Conservation (phyloP, 2,329 filamentous ascomycete species). For the Penicillium concentricum region DNA sequence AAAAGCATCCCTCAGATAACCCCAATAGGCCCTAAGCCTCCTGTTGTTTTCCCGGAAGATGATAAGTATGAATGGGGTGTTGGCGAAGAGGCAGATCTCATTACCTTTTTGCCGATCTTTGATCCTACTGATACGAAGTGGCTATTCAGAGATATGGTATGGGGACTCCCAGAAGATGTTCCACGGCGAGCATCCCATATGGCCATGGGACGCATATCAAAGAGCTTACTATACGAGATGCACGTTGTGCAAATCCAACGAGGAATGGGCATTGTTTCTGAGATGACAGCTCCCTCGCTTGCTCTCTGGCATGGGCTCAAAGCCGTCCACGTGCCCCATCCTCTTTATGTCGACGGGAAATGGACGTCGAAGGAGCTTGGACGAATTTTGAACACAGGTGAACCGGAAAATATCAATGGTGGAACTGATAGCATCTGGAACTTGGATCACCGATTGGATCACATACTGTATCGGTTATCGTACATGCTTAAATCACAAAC, state of each 20-base stretch:
- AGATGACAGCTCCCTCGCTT: neutral
- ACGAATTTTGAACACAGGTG: neutral
- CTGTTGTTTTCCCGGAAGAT: constrained; percentile 55
- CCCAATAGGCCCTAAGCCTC: constrained; percentile 58
- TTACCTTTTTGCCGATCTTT: constrained; percentile 75
- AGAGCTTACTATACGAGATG: constrained; percentile 59
- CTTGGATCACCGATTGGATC: neutral
- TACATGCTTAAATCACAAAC: neutral
- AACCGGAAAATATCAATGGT: neutral
- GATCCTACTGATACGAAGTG: constrained; percentile 69
- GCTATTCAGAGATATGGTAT: constrained; percentile 69
- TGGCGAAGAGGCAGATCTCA: constrained; percentile 68
- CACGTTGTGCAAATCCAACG: neutral
- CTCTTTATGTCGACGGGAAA: neutral
- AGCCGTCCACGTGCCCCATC: constrained; percentile 5
- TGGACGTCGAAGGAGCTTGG: neutral
- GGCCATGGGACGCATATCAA: constrained; percentile 67
- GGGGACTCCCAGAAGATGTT: constrained; percentile 59
- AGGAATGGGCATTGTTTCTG: neutral
- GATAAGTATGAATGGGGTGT: constrained; percentile 59
- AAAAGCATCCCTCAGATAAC: neutral
- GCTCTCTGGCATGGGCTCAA: constrained; percentile 7
- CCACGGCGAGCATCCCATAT: constrained; percentile 71
- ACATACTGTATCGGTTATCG: neutral
- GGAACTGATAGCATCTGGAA: neutral